Conservation (phyloP, 306 rosid genomes). For the Macrotyloma uniflorum region DNA sequence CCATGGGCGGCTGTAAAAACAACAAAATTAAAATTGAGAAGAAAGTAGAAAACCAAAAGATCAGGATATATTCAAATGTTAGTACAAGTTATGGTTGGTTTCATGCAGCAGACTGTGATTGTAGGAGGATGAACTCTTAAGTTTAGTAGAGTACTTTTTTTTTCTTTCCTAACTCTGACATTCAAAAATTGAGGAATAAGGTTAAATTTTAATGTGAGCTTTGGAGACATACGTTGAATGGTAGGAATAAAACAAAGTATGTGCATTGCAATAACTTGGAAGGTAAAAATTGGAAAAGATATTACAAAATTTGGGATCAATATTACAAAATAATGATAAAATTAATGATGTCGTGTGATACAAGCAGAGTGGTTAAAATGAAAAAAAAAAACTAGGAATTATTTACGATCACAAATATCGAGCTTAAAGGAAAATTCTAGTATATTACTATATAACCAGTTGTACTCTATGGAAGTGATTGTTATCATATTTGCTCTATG, state of each 20-base stretch:
- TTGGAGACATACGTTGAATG: too few relatives aligned
- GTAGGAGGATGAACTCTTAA: not conserved
- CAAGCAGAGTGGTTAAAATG: not conserved
- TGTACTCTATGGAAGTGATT: too few relatives aligned
- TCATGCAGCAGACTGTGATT: not conserved
- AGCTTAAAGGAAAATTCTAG: not conserved
- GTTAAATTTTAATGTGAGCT: not conserved
- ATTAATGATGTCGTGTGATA: not conserved
- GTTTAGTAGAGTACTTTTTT: not conserved
- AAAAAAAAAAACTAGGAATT: not conserved
- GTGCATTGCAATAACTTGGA: too few relatives aligned
- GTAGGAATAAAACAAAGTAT: not conserved
- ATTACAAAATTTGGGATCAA: not conserved
- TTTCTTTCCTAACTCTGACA: not conserved
- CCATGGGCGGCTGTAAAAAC: slow-evolving; percentile 55
- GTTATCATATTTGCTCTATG: too few relatives aligned
- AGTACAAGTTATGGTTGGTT: slow-evolving; percentile 4
- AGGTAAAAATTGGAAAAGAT: not conserved
- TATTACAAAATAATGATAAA: not conserved
- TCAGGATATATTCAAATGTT: not conserved
- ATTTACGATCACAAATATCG: not conserved
- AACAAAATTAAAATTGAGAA: slow-evolving; percentile 27
- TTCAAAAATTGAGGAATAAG: not conserved
- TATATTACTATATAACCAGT: too few relatives aligned
- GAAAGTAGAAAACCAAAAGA: slow-evolving; percentile 13